Evolutionary conservation across 1,284 basidiomycete species (phyloP), one percentile per base, ranked within the genome.

Genomic region (Papiliotrema flavescens): DNA sequence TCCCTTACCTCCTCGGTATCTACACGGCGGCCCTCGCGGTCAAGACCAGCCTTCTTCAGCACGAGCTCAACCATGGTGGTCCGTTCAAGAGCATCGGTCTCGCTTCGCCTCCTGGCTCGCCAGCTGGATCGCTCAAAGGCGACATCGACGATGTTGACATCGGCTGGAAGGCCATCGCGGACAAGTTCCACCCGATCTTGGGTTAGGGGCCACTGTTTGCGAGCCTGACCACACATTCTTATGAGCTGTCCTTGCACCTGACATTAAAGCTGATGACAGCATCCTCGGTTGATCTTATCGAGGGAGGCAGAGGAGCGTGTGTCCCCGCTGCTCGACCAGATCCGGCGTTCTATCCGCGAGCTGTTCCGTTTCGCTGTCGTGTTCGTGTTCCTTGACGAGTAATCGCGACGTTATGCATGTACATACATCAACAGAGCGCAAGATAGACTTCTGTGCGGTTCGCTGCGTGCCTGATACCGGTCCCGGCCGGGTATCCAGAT

Each of bases 1-100:
- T 53, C 9, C 50, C 56, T 3, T 61, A 51, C 51, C 39, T 58
- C 28, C 39, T 56, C 17, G 59, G 53, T 13, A 41, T 61, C 11
- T 55, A 52, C 43, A 34, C 49, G 22, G 55, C 59, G 3, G 55
- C 52, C n/a, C 37, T 60, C 26, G 49, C 36, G 46, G 26, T 20
- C 15, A 39, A 49, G 28, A 26, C 23, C 19, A 47, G 35, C n/a
- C 35, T n/a, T 3, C 37, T 41, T 15, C 19, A n/a, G 7, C 26
- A 36, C 6, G 41, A 28, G 14, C 23, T 34, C 13, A 22, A 17
- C 14, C 28, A 34, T 44, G 42, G 44, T 19, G n/a, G n/a, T n/a
- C n/a, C n/a, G n/a, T n/a, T n/a, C n/a, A n/a, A n/a, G n/a, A n/a
- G n/a, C n/a, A n/a, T n/a, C n/a, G n/a, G 20, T 22, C 14, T 22